Base-by-base conservation (phyloP, 139 green algal species). In the Chara braunii region DNA sequence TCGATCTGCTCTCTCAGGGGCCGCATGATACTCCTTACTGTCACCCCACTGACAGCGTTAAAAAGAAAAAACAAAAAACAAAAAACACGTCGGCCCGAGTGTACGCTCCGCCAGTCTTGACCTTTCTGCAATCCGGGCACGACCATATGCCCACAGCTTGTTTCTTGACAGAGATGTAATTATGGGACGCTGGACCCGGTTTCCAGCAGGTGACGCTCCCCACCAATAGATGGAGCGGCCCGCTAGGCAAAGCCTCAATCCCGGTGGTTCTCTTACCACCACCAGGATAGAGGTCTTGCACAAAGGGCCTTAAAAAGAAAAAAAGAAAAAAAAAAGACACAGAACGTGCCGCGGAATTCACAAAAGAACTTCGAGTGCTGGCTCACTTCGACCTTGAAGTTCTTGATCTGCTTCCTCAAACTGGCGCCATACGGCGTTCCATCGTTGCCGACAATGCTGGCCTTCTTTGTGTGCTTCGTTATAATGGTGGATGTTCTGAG, bases 331-430 rank as follows among this genome's bases (percentile, higher is more conserved):
- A n/a, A n/a, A n/a, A n/a, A n/a, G n/a, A n/a, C n/a, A n/a, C n/a
- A n/a, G 76, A 83, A 91, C 88, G 97, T 99, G 68, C 94, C 94
- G 82, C 94, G 97, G 85, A 96, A 97, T 40, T 86, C 81, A 86
- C 94, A 98, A 75, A 96, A 93, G 83, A 96, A 99, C 83, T 95
- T 97, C 66, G 85, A 90, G 88, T 97, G 92, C 84, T 99, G 94
- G 69, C 80, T 90, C 67, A 99, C 88, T 76, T 99, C 94, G 72
- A 95, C 95, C 88, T 99, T n/a, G n/a, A n/a, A n/a, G n/a, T n/a
- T 99, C 85, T 98, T 99, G 71, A 98, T 91, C 76, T 94, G 86
- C 93, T 96, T 96, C 61, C 90, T 82, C 68, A 98, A 78, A 69
- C 78, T 89, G 51, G 90, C 85, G 72, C 94, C 94, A 83, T 99